Conservation (phyloP, 225 moss, liverwort and hornwort species). For the Polytrichum formosum region DNA sequence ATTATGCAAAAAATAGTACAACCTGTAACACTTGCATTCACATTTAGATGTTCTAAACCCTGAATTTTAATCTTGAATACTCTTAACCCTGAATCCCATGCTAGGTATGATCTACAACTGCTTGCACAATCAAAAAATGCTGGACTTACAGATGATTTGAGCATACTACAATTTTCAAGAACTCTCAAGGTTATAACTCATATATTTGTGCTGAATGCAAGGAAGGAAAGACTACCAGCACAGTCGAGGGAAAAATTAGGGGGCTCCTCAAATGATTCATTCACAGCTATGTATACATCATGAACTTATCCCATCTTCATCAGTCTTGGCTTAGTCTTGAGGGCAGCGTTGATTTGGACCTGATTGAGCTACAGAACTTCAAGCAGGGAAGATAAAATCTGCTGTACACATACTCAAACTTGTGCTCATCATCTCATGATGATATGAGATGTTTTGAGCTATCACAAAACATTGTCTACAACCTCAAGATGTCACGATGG, state of each 20-base stretch:
- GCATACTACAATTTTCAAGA: background rate
- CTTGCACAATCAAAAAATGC: background rate
- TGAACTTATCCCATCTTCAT: background rate
- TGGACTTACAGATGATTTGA: background rate
- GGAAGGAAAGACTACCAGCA: too few relatives aligned
- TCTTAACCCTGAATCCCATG: too few relatives aligned
- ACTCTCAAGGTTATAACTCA: background rate
- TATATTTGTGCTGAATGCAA: too few relatives aligned
- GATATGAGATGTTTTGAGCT: background rate
- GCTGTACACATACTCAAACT: background rate
- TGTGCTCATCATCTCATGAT: background rate
- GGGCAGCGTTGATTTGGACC: background rate
- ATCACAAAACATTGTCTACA: background rate
- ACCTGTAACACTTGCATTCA: too few relatives aligned
- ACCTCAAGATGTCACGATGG: conserved; percentile 6
- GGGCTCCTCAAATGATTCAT: background rate
- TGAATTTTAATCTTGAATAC: too few relatives aligned
- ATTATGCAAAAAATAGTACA: too few relatives aligned
- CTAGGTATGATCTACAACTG: too few relatives aligned
- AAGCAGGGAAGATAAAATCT: conserved; percentile 5
- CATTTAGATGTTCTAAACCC: too few relatives aligned
- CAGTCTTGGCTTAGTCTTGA: background rate
- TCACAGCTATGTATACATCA: conserved; percentile 8
- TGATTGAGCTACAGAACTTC: conserved; percentile 1
- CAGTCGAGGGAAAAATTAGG: too few relatives aligned